A percentile compares a stretch with the other conserved stretches of the same genome.
These are phyloP conservation scores for Avena atlantica DNA, from an alignment of 176 grass and related monocot species.

Conservation along the genomic window DNA sequence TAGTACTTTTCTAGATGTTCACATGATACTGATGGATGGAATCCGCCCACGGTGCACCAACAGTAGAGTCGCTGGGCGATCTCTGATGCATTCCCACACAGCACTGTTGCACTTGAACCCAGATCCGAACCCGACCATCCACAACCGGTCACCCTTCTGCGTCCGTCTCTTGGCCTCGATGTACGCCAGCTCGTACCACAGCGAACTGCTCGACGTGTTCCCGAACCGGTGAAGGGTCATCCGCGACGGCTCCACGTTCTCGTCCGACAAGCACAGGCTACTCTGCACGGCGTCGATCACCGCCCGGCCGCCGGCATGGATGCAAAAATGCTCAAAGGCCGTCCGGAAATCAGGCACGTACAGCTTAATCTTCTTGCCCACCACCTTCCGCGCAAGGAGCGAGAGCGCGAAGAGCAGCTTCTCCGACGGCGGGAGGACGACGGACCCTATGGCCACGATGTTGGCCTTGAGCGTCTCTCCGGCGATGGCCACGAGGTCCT, in stretches of 20 bases:
- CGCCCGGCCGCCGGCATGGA: conserved; percentile 65
- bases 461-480: conserved; percentile 20
- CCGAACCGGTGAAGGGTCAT: conserved; percentile 48
- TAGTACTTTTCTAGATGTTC: background rate
- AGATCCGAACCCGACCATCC: conserved; percentile 54
- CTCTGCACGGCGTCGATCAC: conserved; percentile 61
- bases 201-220: conserved; percentile 51
- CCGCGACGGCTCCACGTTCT: conserved; percentile 35
- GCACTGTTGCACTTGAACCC: conserved; percentile 58
- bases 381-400: background rate
- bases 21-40: conserved; percentile 39
- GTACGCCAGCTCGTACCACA: conserved; percentile 53
- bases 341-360: conserved; percentile 45
- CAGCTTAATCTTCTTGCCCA: background rate
- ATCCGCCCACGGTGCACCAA: background rate
- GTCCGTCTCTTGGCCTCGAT: conserved; percentile 30
- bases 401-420: conserved; percentile 3
- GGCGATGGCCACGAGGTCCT: conserved; percentile 29
- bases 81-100: conserved; percentile 10
- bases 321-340: conserved; percentile 90
- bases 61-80: background rate
- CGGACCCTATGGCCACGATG: background rate
- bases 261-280: conserved; percentile 12
- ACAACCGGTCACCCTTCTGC: background rate
- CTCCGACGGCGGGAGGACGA: conserved; percentile 35